phyloP scores from a whole-genome alignment of 2,329 filamentous ascomycete genomes.

The Aspergillus piperis region DNA sequence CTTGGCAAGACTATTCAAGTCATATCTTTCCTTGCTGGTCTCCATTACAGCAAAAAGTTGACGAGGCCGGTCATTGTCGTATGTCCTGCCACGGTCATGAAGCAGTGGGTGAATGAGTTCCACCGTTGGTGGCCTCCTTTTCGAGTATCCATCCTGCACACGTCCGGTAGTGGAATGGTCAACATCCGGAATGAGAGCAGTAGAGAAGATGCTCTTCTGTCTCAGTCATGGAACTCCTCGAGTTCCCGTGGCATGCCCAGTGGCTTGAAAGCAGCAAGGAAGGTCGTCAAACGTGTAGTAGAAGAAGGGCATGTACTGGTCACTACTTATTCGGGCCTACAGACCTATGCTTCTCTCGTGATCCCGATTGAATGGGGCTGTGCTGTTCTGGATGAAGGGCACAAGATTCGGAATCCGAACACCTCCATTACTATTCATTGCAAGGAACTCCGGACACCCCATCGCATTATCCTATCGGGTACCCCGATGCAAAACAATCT shows the following conservation, averaged over 20 bases:
- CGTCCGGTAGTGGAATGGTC: conserved; percentile 94
- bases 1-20: conserved; percentile 89
- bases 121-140: conserved; percentile 99
- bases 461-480: conserved; percentile 89
- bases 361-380: conserved; percentile 88
- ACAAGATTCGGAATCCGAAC: conserved; percentile 97
- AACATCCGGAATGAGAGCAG: conserved; percentile 66
- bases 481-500: conserved; percentile 98
- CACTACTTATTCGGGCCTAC: conserved; percentile 93
- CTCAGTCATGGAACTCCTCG: conserved; percentile 53
- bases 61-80: conserved; percentile 86
- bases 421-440: conserved; percentile 92
- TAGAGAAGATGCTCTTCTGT: conserved; percentile 65
- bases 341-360: conserved; percentile 82
- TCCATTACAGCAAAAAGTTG: conserved; percentile 88
- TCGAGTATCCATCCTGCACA: conserved; percentile 90
- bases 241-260: conserved; percentile 44
- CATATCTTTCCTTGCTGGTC: conserved; percentile 80
- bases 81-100: conserved; percentile 89
- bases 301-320: conserved; percentile 88
- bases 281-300: conserved; percentile 78
- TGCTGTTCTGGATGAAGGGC: conserved; percentile 91
- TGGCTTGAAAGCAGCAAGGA: conserved; percentile 70
- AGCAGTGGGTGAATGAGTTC: conserved; percentile 98
- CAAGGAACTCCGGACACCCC: conserved; percentile 87